Conservation (phyloP, 495 filamentous ascomycete species). For the Penicillium coprophilum region DNA sequence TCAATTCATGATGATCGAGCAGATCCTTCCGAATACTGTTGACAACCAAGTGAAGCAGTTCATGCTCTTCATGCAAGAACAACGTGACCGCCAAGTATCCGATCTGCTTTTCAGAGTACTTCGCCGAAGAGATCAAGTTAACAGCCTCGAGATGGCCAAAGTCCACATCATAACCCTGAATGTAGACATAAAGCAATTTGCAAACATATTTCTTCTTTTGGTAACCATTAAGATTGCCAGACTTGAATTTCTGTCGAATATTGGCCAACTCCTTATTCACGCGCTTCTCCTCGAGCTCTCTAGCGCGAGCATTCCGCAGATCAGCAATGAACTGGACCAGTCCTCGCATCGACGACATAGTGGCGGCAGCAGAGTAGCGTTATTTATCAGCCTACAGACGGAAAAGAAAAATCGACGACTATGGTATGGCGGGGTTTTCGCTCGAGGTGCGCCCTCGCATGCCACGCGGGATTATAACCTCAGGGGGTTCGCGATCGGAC, state of each 20-base stretch:
- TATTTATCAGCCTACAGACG: neutral
- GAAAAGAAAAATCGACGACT: neutral
- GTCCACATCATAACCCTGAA: constrained; percentile 98
- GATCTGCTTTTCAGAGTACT: constrained; percentile 99
- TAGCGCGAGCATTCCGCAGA: constrained; percentile 87
- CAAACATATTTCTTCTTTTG: constrained; percentile 99
- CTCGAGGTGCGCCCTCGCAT: constrained; percentile 25
- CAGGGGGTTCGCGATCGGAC: constrained; percentile 31
- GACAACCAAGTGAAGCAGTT: constrained; percentile 91
- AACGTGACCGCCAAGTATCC: constrained; percentile 97
- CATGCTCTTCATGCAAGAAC: constrained; percentile 96
- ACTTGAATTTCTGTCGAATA: constrained; percentile 76
- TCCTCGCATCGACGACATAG: constrained; percentile 74
- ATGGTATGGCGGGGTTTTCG: constrained; percentile 16
- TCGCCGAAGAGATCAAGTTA: constrained; percentile 91
- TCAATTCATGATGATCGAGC: constrained; percentile 90
- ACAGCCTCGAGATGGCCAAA: constrained; percentile 98
- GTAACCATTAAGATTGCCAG: constrained; percentile 88
- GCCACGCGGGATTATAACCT: constrained; percentile 31
- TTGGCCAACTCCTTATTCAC: constrained; percentile 99
- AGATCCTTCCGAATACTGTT: constrained; percentile 99
- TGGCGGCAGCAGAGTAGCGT: constrained; percentile 1
- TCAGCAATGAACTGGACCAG: constrained; percentile 99
- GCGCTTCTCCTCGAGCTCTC: constrained; percentile 96
- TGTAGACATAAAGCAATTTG: constrained; percentile 99